Base-by-base conservation (phyloP, 495 filamentous ascomycete species). In the Penicillium mononematosum region DNA sequence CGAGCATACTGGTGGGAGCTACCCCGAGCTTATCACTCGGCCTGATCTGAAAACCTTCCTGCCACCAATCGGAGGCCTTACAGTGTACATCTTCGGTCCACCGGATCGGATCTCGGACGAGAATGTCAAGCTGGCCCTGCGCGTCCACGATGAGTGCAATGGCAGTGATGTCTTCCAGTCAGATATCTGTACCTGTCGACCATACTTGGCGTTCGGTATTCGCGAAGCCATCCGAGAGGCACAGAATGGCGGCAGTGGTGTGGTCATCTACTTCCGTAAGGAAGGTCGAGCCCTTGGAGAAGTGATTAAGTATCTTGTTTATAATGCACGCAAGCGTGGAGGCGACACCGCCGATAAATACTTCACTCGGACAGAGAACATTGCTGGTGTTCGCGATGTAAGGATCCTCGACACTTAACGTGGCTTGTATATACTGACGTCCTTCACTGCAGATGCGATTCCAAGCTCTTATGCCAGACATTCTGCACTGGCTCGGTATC, bases 181-280 rank as follows among this genome's bases (percentile, higher is more conserved):
- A 34, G 94, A 98, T 72, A 98, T 98, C 70, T 98, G 94, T 75
- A 98, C 94, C 27, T 97, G 94, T 73, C 85, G 94, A 43, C 94
- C 94, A 32, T 98, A 98, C 66, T 84, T 98, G 55, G 94, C 96
- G 61, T 98, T 94, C 67, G 94, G 94, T 32, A 92, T 98, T 54
- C 90, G 92, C 63, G 94, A 98, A 73, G 94, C 94, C 7, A 93
- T 98, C 58, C 93, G 92, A 63, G 91, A 97, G 75, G 94, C 94
- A 12, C 94, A 98, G 77, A 89, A 87, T 49, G 94, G 94, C 46
- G 94, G 94, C 41, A 92, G 87, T 63, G 94, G 94, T 46, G 93
- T 98, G 34, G 94, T 98, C 27, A 96, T 98, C 70, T 98, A 98
- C 73, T 98, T 98, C 85, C 89, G 94, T 53, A 98, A 98, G 73